Evolutionary conservation across 1,139 yeast species (phyloP).

Genomic region (Scheffersomyces insectosa): DNA sequence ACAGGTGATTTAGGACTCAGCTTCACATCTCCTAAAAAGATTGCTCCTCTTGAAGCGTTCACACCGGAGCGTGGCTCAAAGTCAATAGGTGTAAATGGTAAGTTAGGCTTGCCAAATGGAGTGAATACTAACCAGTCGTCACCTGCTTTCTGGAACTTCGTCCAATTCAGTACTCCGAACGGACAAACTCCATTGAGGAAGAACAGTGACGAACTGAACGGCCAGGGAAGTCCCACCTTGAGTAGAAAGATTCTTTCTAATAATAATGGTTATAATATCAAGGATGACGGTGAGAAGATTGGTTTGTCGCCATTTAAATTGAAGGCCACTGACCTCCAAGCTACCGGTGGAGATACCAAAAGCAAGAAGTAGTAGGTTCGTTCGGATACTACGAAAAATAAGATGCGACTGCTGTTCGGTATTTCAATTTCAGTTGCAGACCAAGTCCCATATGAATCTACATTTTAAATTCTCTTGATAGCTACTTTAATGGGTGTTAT

Average conservation of each 20-base stretch:
- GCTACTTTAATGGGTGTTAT: too few relatives aligned
- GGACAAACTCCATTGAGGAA: slow-evolving; percentile 49
- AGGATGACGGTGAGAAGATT: slow-evolving; percentile 5
- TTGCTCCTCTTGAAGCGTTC: slow-evolving; percentile 72
- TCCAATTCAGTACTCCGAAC: slow-evolving; percentile 72
- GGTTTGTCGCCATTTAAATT: neutral
- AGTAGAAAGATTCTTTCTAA: slow-evolving; percentile 24
- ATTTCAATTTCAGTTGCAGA: too few relatives aligned
- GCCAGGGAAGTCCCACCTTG: slow-evolving; percentile 43
- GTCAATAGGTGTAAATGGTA: slow-evolving; percentile 16
- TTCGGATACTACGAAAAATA: too few relatives aligned
- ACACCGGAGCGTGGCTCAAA: slow-evolving; percentile 78
- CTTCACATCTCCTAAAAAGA: slow-evolving; percentile 54
- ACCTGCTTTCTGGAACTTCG: slow-evolving; percentile 79
- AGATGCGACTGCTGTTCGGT: too few relatives aligned
- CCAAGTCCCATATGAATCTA: too few relatives aligned
- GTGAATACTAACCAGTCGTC: slow-evolving; percentile 49
- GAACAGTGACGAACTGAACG: slow-evolving; percentile 38
- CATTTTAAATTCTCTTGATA: too few relatives aligned
- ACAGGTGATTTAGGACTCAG: slow-evolving; percentile 37
- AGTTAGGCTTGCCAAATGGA: slow-evolving; percentile 20
- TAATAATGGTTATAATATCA: slow-evolving; percentile 8
- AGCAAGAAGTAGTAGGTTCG: too few relatives aligned
- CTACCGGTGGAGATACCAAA: too few relatives aligned
- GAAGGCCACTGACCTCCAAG: neutral